Evolutionary conservation across 2,329 filamentous ascomycete genomes (phyloP).

Genomic region (Aspergillus melleus): DNA sequence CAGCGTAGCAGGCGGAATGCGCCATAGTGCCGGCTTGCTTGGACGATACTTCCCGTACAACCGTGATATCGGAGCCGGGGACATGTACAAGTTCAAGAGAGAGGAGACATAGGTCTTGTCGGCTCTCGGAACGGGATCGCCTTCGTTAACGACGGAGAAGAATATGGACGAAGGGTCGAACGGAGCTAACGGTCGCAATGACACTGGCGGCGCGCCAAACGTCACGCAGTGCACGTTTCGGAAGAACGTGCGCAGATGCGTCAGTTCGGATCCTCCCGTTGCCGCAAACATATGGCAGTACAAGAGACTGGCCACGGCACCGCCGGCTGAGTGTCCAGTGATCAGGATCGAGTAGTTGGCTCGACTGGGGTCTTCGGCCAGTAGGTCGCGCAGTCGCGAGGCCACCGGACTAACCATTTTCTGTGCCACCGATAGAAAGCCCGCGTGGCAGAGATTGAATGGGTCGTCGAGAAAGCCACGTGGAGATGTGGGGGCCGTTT

Average conservation of each 20-base stretch:
- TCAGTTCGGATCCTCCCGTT: slow-evolving; percentile 63
- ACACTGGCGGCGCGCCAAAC: slow-evolving; percentile 80
- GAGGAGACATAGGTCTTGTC: slow-evolving; percentile 75
- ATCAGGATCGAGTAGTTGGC: slow-evolving; percentile 71
- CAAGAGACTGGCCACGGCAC: slow-evolving; percentile 76
- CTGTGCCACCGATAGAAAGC: slow-evolving; percentile 73
- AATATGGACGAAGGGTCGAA: slow-evolving; percentile 65
- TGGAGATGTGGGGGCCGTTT: slow-evolving; percentile 66
- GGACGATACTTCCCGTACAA: slow-evolving; percentile 15
- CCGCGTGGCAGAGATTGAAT: slow-evolving; percentile 75
- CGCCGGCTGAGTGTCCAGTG: slow-evolving; percentile 83
- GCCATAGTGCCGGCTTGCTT: slow-evolving; percentile 26
- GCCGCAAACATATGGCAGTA: slow-evolving; percentile 76
- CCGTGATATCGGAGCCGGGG: slow-evolving; percentile 51
- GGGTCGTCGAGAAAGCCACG: slow-evolving; percentile 72
- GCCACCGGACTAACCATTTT: slow-evolving; percentile 76
- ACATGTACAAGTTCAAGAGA: slow-evolving; percentile 68
- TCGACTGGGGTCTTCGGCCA: slow-evolving; percentile 70
- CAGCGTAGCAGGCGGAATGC: slow-evolving; percentile 43
- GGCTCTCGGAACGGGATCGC: slow-evolving; percentile 75
- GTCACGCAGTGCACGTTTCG: slow-evolving; percentile 80
- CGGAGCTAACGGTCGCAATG: slow-evolving; percentile 66
- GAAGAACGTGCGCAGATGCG: slow-evolving; percentile 67
- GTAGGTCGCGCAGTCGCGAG: slow-evolving; percentile 64
- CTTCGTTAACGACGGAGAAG: slow-evolving; percentile 79